Evolutionary conservation across 2,329 filamentous ascomycete genomes (phyloP).

Genomic region (Claviceps sp.): DNA sequence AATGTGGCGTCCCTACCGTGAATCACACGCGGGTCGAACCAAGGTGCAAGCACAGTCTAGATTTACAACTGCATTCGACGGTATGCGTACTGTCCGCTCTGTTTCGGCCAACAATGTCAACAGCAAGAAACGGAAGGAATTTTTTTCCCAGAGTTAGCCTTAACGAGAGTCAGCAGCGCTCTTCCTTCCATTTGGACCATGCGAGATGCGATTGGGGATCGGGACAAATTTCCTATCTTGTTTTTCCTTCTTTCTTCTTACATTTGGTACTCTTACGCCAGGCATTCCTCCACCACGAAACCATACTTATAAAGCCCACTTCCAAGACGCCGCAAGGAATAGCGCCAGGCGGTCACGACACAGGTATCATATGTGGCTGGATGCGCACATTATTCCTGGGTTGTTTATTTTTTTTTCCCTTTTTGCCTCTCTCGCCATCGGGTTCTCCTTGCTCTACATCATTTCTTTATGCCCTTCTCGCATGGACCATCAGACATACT

Average conservation of each 20-base stretch:
- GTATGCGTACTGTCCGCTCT: neutral
- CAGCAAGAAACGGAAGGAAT: neutral
- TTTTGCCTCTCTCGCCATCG: constrained; percentile 11
- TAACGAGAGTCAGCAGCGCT: neutral
- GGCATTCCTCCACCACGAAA: constrained; percentile 22
- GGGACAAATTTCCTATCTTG: neutral
- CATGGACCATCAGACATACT: neutral
- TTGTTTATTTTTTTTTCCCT: constrained; percentile 12
- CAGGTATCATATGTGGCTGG: constrained; percentile 22
- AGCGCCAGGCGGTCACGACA: constrained; percentile 23
- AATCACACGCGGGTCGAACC: neutral
- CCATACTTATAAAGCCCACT: constrained; percentile 19
- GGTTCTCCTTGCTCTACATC: constrained; percentile 8
- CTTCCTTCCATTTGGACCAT: neutral
- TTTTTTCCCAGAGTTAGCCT: neutral
- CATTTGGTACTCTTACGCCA: constrained; percentile 14
- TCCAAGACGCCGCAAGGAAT: constrained; percentile 25
- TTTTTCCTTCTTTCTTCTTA: constrained; percentile 4
- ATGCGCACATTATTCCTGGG: neutral
- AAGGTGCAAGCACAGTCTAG: neutral
- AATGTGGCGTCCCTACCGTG: neutral
- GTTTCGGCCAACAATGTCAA: neutral
- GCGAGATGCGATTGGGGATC: neutral
- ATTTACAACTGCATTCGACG: neutral
- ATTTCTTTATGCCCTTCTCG: constrained; percentile 12